Conservation (phyloP, 306 rosid species). For the Macrotyloma uniflorum region DNA sequence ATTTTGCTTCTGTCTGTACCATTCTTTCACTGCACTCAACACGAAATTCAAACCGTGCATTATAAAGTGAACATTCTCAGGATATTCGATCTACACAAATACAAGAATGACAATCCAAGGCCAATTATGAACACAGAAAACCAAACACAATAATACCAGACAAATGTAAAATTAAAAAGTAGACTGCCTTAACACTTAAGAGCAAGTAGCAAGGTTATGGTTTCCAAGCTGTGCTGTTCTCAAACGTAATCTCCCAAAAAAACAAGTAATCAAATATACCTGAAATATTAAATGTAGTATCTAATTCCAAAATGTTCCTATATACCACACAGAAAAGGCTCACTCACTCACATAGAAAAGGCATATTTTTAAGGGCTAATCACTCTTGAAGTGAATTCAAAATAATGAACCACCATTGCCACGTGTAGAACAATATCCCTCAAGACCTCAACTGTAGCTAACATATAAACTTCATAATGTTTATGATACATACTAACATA, state of each 20-base stretch:
- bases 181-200: slow-evolving; percentile 66
- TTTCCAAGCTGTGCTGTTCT: slow-evolving; percentile 99
- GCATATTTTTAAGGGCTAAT: neutral
- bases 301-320: slow-evolving; percentile 32
- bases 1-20: slow-evolving; percentile 54
- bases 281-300: slow-evolving; percentile 46
- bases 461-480: slow-evolving; percentile 6
- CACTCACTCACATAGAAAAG: neutral
- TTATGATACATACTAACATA: slow-evolving; percentile 5
- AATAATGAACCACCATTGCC: neutral
- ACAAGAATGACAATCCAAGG: slow-evolving; percentile 29
- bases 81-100: slow-evolving; percentile 87
- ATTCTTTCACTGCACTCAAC: slow-evolving; percentile 98
- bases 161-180: slow-evolving; percentile 32
- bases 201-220: slow-evolving; percentile 90
- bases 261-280: slow-evolving; percentile 93
- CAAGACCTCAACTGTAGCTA: neutral
- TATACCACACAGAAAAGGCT: too few relatives aligned
- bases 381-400: neutral
- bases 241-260: slow-evolving; percentile 98
- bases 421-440: slow-evolving; percentile 2
- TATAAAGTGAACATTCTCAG: slow-evolving; percentile 90
- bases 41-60: slow-evolving; percentile 96
- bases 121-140: slow-evolving; percentile 37
- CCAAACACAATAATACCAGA: slow-evolving; percentile 30